These are phyloP conservation scores for Saccharomyces hybrid DNA, from an alignment of 1,139 yeast genomes.

Conservation along the genomic window DNA sequence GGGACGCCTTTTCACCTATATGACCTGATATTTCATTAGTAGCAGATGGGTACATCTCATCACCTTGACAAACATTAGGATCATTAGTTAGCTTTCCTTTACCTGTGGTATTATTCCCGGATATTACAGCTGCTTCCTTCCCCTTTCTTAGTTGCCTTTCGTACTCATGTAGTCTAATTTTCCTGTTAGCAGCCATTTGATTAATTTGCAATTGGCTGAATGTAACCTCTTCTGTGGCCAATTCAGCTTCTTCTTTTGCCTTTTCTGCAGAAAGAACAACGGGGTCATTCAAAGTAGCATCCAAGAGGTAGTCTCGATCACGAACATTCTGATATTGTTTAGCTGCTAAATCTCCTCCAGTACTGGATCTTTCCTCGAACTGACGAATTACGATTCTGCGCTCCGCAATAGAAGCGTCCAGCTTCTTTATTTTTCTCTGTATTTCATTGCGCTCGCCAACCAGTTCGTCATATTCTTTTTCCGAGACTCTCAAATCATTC, in stretches of 20 bases:
- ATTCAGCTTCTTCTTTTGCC: slow-evolving; percentile 16
- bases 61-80: background rate
- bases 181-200: slow-evolving; percentile 16
- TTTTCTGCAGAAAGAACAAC: slow-evolving; percentile 11
- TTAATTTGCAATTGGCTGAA: slow-evolving; percentile 16
- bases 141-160: slow-evolving; percentile 13
- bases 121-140: slow-evolving; percentile 8
- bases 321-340: background rate
- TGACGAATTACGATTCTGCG: background rate
- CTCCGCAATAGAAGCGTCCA: background rate
- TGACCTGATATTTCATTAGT: background rate
- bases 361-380: background rate
- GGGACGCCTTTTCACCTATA: slow-evolving; percentile 2
- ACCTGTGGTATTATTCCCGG: slow-evolving; percentile 10
- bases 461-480: background rate
- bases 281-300: slow-evolving; percentile 11
- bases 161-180: slow-evolving; percentile 13
- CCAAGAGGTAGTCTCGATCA: slow-evolving; percentile 8
- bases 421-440: background rate
- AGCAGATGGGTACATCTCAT: background rate
- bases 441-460: background rate
- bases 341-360: background rate
- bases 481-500: background rate
- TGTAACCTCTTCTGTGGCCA: slow-evolving; percentile 20
- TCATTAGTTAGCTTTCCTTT: slow-evolving; percentile 2